Base-by-base conservation (phyloP, 345 rosid genomes). In the Eucalyptus guilfoylei region DNA sequence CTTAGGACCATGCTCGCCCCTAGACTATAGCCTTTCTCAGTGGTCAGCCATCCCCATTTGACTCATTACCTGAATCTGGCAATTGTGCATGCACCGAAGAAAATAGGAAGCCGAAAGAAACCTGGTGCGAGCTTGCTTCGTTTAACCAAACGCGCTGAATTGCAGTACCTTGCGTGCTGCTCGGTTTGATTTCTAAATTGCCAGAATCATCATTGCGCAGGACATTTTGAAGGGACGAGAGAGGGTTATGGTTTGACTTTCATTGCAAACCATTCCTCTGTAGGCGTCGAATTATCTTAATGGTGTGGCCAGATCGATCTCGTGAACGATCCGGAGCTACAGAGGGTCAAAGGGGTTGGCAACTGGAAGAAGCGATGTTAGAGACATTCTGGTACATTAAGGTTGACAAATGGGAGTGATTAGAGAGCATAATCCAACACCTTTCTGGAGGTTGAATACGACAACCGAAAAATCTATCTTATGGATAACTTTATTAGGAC, bases 1-100 rank as follows among this genome's bases (percentile, higher is more conserved):
- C 13, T 5, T 55, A 1, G 0, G 3, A 55, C 6, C 6, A 55
- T 55, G 13, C 12, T 55, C 6, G 2, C 1, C 62, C 60, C 2
- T 9, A n/a, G n/a, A n/a, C n/a, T n/a, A n/a, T n/a, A 80, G 28
- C 3, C 86, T 8, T 4, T 80, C 28, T 80, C 26, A 2, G 5
- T 17, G 48, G 86, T 40, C 32, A 47, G 2, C 83, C 80, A 10
- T 69, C 44, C 80, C 80, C 44, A 32, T 17, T 32, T 19, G 24
- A 69, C 24, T 69, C 80, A 5, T 69, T 7, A 32, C 23, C 23
- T 16, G 24, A 40, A 69, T 69, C 23, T 8, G 80, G 80, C 80
- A 69, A 32, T 67, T 5, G 80, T 34, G 37, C 14, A 76, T 37
- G 45, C 83, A 76, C 26, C 45, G 8, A 10, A 76, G 83, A 37